Conservation (phyloP, 164 flowering plant genomes). For the Annona squamosa region DNA sequence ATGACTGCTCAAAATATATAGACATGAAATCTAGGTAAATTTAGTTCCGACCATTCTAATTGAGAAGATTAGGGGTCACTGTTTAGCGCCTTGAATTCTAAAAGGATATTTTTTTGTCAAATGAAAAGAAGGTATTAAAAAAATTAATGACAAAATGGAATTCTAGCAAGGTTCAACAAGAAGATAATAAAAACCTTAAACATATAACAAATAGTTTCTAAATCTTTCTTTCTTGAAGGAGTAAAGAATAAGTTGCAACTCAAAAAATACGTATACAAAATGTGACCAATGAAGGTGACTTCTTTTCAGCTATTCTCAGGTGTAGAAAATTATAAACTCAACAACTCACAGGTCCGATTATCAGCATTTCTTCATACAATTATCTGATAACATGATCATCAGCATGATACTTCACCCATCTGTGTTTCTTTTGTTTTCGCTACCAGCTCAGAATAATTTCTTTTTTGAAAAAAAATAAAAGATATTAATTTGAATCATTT, state of each 20-base stretch:
- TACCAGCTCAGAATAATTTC: not conserved
- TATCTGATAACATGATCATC: not conserved
- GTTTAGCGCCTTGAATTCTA: not conserved
- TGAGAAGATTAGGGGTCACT: not conserved
- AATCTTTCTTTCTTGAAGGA: too few relatives aligned
- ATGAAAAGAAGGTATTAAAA: too few relatives aligned
- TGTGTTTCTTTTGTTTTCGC: not conserved
- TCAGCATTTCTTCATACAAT: not conserved
- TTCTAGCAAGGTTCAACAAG: not conserved
- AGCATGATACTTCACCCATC: not conserved
- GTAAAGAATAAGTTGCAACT: too few relatives aligned
- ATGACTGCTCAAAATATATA: not conserved
- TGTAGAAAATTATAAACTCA: too few relatives aligned
- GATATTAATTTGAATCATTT: not conserved
- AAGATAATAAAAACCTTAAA: too few relatives aligned
- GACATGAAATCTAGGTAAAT: not conserved
- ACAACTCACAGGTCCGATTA: too few relatives aligned
- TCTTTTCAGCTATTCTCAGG: too few relatives aligned
- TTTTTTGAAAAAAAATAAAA: too few relatives aligned
- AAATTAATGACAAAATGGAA: not conserved
- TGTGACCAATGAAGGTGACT: too few relatives aligned
- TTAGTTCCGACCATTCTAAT: not conserved
- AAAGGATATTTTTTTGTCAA: too few relatives aligned
- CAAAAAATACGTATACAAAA: not conserved
- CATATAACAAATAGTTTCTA: too few relatives aligned